Percentiles rank a stretch among this genome's conserved stretches.
Evolutionary conservation across 2,329 filamentous ascomycete species (phyloP).

Genomic region (Claviceps arundinis): DNA sequence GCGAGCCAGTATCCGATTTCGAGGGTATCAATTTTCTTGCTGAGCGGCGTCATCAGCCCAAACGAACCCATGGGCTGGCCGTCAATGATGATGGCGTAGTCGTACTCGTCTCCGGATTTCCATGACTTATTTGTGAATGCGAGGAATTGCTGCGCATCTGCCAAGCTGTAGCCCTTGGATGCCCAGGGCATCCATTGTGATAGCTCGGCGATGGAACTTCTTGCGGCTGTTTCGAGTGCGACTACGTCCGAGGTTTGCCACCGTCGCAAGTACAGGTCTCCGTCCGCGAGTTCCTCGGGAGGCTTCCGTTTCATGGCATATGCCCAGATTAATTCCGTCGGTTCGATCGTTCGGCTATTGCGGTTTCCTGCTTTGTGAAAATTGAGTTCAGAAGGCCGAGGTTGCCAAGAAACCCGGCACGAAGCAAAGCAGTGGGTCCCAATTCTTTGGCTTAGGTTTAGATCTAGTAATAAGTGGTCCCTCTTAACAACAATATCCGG

Average conservation of each 20-base stretch:
- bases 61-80: conserved; percentile 5
- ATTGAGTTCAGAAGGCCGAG: background rate
- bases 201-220: conserved; percentile 7
- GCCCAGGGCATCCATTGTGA: conserved; percentile 11
- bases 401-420: too few species aligned
- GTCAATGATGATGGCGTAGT: conserved; percentile 8
- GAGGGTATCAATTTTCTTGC: background rate
- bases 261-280: conserved; percentile 6
- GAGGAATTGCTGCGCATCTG: conserved; percentile 6
- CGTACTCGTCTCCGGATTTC: conserved; percentile 5
- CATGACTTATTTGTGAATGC: conserved; percentile 3
- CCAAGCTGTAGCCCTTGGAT: conserved; percentile 5
- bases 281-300: conserved; percentile 7
- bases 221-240: conserved; percentile 5
- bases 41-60: conserved; percentile 6
- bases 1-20: conserved; percentile 12
- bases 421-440: too few species aligned
- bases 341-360: too few species aligned
- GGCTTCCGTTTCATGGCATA: background rate
- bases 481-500: conserved; percentile 9
- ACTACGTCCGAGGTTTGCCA: conserved; percentile 7
- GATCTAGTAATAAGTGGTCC: too few species aligned
- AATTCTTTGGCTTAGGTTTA: too few species aligned
- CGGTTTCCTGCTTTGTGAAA: too few species aligned
- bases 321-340: background rate